Conservation (phyloP, 192 early-diverging fungal genomes). For the Mortierella hygrophila region DNA sequence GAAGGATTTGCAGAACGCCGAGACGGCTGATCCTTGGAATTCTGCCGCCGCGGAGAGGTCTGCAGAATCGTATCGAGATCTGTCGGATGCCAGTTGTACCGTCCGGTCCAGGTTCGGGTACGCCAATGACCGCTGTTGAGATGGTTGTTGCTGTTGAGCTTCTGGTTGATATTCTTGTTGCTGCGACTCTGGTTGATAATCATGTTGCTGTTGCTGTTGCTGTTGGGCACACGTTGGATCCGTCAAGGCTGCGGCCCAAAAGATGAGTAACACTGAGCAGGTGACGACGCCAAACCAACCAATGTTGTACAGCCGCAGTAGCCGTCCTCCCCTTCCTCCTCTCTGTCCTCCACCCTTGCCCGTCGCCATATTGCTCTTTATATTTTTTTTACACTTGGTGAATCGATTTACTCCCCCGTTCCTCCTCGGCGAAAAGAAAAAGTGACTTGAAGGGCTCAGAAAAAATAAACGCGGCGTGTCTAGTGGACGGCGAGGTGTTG, state of each 20-base stretch:
- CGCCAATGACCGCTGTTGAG: background rate
- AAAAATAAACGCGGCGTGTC: too few relatives aligned
- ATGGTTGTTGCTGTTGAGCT: background rate
- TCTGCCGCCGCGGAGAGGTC: slow-evolving; percentile 5
- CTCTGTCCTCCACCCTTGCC: too few relatives aligned
- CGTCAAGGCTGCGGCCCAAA: background rate
- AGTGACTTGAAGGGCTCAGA: too few relatives aligned
- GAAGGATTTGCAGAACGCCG: slow-evolving; percentile 52
- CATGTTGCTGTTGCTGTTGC: background rate
- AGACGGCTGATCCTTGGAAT: slow-evolving; percentile 26
- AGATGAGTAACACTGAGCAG: too few relatives aligned
- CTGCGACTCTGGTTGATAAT: background rate
- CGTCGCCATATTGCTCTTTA: too few relatives aligned
- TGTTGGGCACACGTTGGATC: background rate
- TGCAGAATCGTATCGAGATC: slow-evolving; percentile 13
- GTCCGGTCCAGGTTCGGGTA: background rate
- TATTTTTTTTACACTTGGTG: too few relatives aligned
- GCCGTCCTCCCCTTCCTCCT: too few relatives aligned
- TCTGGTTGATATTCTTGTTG: background rate
- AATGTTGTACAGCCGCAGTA: too few relatives aligned
- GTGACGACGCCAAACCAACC: too few relatives aligned
- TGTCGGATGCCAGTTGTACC: background rate
- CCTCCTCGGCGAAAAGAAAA: too few relatives aligned
- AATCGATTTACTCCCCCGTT: too few relatives aligned
- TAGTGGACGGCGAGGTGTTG: too few relatives aligned